Evolutionary conservation across 2,329 filamentous ascomycete species (phyloP), one percentile per base, ranked within the genome.

Genomic region (Colletotrichum cordylinicola): DNA sequence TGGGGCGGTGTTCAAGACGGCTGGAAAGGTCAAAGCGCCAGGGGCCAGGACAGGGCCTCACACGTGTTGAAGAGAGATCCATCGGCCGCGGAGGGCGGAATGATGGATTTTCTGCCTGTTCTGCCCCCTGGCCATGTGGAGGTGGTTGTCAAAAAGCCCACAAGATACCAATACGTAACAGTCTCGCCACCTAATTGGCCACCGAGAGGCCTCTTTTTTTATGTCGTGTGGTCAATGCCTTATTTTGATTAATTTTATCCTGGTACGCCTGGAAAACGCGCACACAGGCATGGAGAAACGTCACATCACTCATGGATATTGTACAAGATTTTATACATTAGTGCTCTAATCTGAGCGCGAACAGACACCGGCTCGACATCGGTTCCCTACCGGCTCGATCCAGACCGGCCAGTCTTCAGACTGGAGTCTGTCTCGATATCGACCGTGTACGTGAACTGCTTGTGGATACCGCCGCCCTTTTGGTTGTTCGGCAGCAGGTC

Each of bases 391-490:
- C 67, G 55, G 10, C 18, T 48, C 33, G 64, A 15, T 48, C 74
- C 70, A 68, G 64, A 27, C 27, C 56, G 27, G 8, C 27, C 21
- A 9, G 33, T 56, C 43, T 60, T 67, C 12, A 16, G 18, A 62
- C 29, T 60, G 16, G 56, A 33, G 10, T 64, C 31, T 35, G 65
- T 74, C 29, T 76, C 74, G n/a, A 76, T 60, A n/a, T 76, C 70
- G 29, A 76, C 74, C 24, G 48, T 56, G 29, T 77, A 77, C 6
- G 75, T 75, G 68, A 75, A 76, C 58, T 77, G 68, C 29, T 74
- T 74, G 64, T 72, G 72, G 52, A 77, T 77, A 15, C 64, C 72
- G n/a, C 71, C 74, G 35, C 64, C 60, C 56, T 69, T 76, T 2
- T 35, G 62, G 24, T 64, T 69, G 8, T 27, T 52, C n/a, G 74